Evolutionary conservation across 208 protist species (phyloP).

Genomic region (Leishmania arabica): DNA sequence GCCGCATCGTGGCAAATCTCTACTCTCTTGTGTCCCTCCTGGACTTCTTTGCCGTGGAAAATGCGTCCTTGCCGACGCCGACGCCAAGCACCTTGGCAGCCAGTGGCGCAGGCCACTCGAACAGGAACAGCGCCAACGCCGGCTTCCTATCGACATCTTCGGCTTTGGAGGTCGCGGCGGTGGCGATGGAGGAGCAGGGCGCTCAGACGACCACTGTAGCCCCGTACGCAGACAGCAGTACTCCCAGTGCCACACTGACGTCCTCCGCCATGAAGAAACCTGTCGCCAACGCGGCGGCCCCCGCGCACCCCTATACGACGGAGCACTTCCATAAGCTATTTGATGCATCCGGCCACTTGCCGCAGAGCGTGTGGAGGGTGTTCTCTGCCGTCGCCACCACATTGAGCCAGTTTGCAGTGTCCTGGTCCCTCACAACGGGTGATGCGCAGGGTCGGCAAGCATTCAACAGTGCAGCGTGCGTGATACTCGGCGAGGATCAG

Average conservation of each 20-base stretch:
- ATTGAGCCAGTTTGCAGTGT: slow-evolving; percentile 24
- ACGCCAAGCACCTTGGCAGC: neutral
- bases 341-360: slow-evolving; percentile 3
- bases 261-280: neutral
- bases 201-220: neutral
- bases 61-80: neutral
- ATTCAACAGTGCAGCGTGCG: slow-evolving; percentile 18
- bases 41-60: slow-evolving; percentile 30
- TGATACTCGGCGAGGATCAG: slow-evolving; percentile 22
- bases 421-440: slow-evolving; percentile 25
- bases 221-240: neutral
- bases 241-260: neutral
- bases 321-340: slow-evolving; percentile 28
- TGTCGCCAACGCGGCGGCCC: neutral
- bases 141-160: neutral
- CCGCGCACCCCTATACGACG: slow-evolving; percentile 23
- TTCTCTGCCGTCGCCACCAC: slow-evolving; percentile 11
- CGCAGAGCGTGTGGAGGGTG: slow-evolving; percentile 19
- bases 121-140: too few species aligned
- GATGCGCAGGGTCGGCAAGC: neutral
- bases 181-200: neutral
- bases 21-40: slow-evolving; percentile 33
- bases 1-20: slow-evolving; percentile 23
- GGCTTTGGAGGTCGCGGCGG: neutral
- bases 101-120: neutral